Evolutionary conservation across 768 basidiomycete genomes (phyloP).

Genomic region (Suillus alpinus): DNA sequence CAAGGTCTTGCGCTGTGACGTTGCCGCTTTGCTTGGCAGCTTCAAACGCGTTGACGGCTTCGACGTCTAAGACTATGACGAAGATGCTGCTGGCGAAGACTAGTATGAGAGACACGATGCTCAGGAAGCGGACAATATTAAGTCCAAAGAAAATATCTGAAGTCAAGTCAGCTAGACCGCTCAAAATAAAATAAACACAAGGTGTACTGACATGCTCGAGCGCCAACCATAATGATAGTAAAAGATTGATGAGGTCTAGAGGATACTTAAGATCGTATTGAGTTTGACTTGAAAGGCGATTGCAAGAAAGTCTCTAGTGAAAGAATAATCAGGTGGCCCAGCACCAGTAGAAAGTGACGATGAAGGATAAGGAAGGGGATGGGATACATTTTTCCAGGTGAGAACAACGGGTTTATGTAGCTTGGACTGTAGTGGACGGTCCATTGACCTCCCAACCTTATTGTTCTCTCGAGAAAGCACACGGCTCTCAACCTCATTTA

Average conservation of each 20-base stretch:
- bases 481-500: background rate
- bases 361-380: constrained; percentile 7
- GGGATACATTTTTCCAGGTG: constrained; percentile 2
- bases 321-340: constrained; percentile 27
- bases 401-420: constrained; percentile 21
- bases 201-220: constrained; percentile 44
- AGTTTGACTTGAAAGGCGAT: constrained; percentile 1
- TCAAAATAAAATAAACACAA: background rate
- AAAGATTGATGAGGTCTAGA: background rate
- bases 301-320: constrained; percentile 15
- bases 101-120: constrained; percentile 74
- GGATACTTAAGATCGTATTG: background rate
- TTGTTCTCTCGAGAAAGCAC: constrained; percentile 27
- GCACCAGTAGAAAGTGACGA: constrained; percentile 22
- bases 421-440: constrained; percentile 1
- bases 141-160: constrained; percentile 70
- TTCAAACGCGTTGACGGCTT: constrained; percentile 69
- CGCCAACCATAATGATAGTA: constrained; percentile 22
- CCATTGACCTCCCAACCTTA: constrained; percentile 18
- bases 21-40: constrained; percentile 36
- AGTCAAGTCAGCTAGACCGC: constrained; percentile 2
- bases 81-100: constrained; percentile 80
- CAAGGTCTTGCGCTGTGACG: constrained; percentile 29
- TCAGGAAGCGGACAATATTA: constrained; percentile 74
- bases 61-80: constrained; percentile 67